Percentiles rank a stretch among this genome's conserved stretches.
phyloP scores from a whole-genome alignment of 2,329 filamentous ascomycete species.

The Monosporascus sp. region DNA sequence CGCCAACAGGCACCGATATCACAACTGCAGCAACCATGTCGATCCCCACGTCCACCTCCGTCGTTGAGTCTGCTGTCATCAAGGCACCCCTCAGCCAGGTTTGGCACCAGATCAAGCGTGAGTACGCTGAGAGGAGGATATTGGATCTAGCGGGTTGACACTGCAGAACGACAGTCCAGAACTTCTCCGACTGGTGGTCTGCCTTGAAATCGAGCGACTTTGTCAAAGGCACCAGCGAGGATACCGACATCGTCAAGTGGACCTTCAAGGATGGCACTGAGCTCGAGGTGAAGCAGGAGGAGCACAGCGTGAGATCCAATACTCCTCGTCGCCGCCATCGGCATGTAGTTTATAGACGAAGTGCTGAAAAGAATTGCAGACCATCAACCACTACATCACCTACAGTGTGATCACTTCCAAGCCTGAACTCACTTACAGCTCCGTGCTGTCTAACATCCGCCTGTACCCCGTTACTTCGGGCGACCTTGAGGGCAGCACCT shows the following conservation, averaged over 20 bases:
- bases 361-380: slow-evolving; percentile 30
- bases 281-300: slow-evolving; percentile 70
- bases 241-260: slow-evolving; percentile 65
- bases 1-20: slow-evolving; percentile 5
- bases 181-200: slow-evolving; percentile 63
- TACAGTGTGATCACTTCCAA: slow-evolving; percentile 65
- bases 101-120: slow-evolving; percentile 68
- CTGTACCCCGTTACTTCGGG: slow-evolving; percentile 62
- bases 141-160: neutral
- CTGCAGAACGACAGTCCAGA: slow-evolving; percentile 38
- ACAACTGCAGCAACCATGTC: slow-evolving; percentile 26
- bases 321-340: too few relatives aligned
- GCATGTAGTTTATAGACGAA: too few relatives aligned
- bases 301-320: slow-evolving; percentile 55
- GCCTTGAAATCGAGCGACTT: slow-evolving; percentile 56
- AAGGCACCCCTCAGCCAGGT: slow-evolving; percentile 59
- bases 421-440: slow-evolving; percentile 61
- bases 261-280: slow-evolving; percentile 64
- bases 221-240: slow-evolving; percentile 56
- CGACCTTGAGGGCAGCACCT: slow-evolving; percentile 58
- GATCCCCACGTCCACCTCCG: slow-evolving; percentile 62
- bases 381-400: slow-evolving; percentile 69
- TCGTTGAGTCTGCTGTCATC: slow-evolving; percentile 63
- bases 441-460: slow-evolving; percentile 61
- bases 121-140: slow-evolving; percentile 2